These are phyloP conservation scores for Rhizophlyctis rosea DNA, from an alignment of 192 early-diverging fungal genomes.

Conservation along the genomic window DNA sequence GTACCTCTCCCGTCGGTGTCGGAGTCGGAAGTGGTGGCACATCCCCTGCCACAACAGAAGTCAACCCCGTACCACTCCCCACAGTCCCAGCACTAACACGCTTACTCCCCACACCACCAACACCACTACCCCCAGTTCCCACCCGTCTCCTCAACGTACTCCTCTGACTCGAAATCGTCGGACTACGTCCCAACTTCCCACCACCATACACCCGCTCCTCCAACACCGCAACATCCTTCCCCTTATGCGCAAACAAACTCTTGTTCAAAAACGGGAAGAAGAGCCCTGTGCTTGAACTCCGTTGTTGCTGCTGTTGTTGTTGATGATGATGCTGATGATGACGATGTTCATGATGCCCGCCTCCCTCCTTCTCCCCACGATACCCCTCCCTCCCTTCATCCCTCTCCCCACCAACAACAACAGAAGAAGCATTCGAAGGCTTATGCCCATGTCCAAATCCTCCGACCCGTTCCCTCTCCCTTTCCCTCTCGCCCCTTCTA, in stretches of 20 bases:
- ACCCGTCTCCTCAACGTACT: constrained; percentile 41
- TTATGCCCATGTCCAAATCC: neutral
- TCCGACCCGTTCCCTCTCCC: constrained; percentile 4
- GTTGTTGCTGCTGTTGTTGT: constrained; percentile 2
- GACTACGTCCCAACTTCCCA: too few species aligned
- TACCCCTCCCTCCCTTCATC: neutral
- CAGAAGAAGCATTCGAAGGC: too few species aligned
- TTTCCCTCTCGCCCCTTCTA: constrained; percentile 17
- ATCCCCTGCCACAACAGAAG: constrained; percentile 14
- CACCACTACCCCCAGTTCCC: too few species aligned
- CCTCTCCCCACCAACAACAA: constrained; percentile 7
- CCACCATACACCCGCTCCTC: too few species aligned
- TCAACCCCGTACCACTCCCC: constrained; percentile 11
- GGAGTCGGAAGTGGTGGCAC: too few species aligned
- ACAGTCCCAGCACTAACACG: constrained; percentile 32
- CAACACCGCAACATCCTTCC: constrained; percentile 14
- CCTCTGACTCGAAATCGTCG: too few species aligned
- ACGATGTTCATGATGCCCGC: neutral
- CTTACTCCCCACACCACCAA: constrained; percentile 25
- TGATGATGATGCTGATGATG: neutral
- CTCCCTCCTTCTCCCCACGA: neutral
- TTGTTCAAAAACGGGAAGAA: constrained; percentile 33
- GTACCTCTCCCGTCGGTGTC: constrained; percentile 43
- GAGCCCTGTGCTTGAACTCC: constrained; percentile 13
- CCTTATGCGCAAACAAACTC: constrained; percentile 23